Evolutionary conservation across 345 rosid genomes (phyloP), one percentile per base, ranked within the genome.

Genomic region (Eucalyptus brandiana): DNA sequence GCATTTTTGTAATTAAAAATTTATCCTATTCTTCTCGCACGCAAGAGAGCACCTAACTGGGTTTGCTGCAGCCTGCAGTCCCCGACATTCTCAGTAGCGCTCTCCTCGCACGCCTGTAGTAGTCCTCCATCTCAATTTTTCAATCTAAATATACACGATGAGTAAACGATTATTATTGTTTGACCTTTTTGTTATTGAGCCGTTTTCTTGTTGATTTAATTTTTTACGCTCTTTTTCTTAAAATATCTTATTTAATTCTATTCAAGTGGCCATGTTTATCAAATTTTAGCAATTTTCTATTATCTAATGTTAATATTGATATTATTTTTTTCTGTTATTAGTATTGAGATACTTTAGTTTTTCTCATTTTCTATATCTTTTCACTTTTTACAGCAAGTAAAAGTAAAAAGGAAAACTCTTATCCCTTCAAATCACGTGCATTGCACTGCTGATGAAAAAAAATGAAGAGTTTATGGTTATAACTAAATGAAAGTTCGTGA

Each of bases 101-200:
- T 72, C 45, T 19, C 23, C 26, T 10, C 1, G 2, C 14, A 37
- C 11, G 0, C 12, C 0, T 1, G 14, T 0, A 37, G 7, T 18
- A 37, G 11, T 72, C 44, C 24, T 69, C 7, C 45, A 5, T 19
- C 81, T 72, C 28, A 6, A 72, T 34, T 34, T 72, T 19, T 19
- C 37, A 15, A 4, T 65, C 37, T n/a, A 65, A n/a, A 65, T 65
- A 65, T 65, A 37, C 23, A 8, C 1, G 45, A 72, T 16, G 81
- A 72, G 8, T 72, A 10, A 18, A 11, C 0, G 6, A 72, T 72
- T 72, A 34, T 72, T 37, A 6, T 34, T 12, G 6, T 14, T 34
- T 34, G 45, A 72, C 26, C 44, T 37, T 69, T 69, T 19, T n/a
- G 18, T 15, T n/a, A 17, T 32, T 2, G 76, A 67, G 76, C 18